Evolutionary conservation across 306 rosid species (phyloP), one percentile per base, ranked within the genome.

Genomic region (Rubus idaeus): DNA sequence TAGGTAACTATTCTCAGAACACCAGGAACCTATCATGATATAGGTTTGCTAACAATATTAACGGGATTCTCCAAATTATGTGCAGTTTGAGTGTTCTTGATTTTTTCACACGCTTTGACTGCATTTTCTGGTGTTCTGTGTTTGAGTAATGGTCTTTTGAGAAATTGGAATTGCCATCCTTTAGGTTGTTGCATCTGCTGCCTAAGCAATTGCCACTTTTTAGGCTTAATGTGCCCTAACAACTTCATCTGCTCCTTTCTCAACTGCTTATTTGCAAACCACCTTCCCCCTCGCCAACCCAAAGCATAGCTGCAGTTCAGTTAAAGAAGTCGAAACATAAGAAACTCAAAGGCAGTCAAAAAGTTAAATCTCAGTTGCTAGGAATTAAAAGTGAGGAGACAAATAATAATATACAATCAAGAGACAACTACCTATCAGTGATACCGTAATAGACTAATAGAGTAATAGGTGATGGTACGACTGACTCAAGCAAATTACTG

Each of bases 281-380:
- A 88, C 78, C 75, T 82, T 78, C 99, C 99, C 55, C 96, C 92
- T 84, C 93, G 89, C 99, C 99, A 96, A 69, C 99, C 99, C 88
- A 96, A 85, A 86, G 84, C 87, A 67, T 88, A 96, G 83, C 99
- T 96, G 90, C 73, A 78, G 20, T 70, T 76, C 55, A 70, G 86
- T 37, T 26, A 65, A 49, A 13, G 26, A 52, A 76, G 47, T 69
- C 14, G 37, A 45, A 76, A 30, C 26, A 5, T 76, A 39, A 46
- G 8, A 39, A 74, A 10, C 52, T 18, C 30, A 44, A 52, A 18
- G 16, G 56, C 4, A 2, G 68, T 52, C 46, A 64, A 39, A 47
- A 13, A 1, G 67, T 35, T 46, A 63, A 71, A 73, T 14, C 61
- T n/a, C 35, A 55, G 57, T 63, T 52, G 47, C 20, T 64, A 13